Evolutionary conservation across 148 eudicot genomes (phyloP).

Genomic region (Rhododendron henanense): DNA sequence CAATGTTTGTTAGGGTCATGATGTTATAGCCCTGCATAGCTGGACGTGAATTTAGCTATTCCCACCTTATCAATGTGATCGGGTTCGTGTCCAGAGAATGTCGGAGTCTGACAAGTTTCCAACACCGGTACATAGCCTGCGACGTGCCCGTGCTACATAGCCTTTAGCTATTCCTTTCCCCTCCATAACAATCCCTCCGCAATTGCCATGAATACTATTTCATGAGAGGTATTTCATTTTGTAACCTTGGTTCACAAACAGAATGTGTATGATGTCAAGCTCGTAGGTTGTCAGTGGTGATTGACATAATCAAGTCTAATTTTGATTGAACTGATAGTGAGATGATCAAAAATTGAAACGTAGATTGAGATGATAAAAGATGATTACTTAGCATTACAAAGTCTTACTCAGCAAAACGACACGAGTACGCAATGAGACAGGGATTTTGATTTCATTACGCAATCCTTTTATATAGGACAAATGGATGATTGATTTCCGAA

Average conservation of each 20-base stretch:
- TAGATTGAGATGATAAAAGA: background rate
- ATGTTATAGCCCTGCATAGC: background rate
- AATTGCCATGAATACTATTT: background rate
- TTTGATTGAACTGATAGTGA: background rate
- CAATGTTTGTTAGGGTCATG: background rate
- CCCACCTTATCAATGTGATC: background rate
- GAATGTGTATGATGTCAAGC: background rate
- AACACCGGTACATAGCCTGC: background rate
- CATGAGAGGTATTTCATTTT: background rate
- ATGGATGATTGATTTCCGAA: background rate
- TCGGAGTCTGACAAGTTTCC: background rate
- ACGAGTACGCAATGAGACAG: background rate
- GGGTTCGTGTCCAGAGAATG: background rate
- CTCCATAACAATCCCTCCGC: background rate
- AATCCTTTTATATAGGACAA: background rate
- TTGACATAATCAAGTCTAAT: background rate
- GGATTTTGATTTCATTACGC: background rate
- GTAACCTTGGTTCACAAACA: background rate
- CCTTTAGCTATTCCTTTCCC: background rate
- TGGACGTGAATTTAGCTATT: background rate
- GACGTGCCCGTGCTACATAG: background rate
- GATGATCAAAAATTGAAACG: background rate
- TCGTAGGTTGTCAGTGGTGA: background rate
- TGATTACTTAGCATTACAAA: background rate
- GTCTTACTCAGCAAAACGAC: background rate